phyloP scores from a whole-genome alignment of 2,329 filamentous ascomycete species.

The Pseudogymnoascus sp. region DNA sequence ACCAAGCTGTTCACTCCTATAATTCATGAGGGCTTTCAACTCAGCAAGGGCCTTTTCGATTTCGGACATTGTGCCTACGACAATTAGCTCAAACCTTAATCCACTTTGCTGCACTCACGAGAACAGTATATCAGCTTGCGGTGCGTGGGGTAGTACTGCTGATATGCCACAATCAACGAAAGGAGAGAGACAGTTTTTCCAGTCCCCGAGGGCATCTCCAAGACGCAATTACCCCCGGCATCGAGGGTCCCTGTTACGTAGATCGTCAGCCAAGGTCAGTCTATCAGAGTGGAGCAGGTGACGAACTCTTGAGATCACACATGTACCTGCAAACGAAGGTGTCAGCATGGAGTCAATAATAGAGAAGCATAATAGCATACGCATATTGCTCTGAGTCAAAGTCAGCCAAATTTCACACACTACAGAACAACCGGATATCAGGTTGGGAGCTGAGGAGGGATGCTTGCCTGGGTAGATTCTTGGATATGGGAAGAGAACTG shows the following conservation, averaged over 20 bases:
- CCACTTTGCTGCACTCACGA: constrained; percentile 39
- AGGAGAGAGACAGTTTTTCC: constrained; percentile 94
- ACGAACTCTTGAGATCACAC: constrained; percentile 65
- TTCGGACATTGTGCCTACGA: constrained; percentile 83
- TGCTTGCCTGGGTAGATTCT: constrained; percentile 53
- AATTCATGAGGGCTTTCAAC: constrained; percentile 88
- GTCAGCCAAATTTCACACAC: constrained; percentile 16
- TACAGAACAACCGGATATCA: not conserved
- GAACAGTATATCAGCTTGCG: constrained; percentile 98
- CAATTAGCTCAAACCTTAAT: constrained; percentile 2
- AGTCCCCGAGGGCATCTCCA: constrained; percentile 98
- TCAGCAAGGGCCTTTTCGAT: constrained; percentile 96
- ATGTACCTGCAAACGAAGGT: constrained; percentile 48
- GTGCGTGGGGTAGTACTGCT: constrained; percentile 85
- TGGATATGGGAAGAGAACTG: constrained; percentile 65
- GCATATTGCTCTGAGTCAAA: constrained; percentile 62
- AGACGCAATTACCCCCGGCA: constrained; percentile 84
- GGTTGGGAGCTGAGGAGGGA: not conserved
- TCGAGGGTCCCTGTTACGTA: constrained; percentile 60
- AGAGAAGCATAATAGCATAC: constrained; percentile 28
- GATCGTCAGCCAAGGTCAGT: not conserved
- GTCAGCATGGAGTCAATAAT: not conserved
- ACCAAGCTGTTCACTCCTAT: constrained; percentile 80
- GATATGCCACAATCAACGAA: constrained; percentile 92
- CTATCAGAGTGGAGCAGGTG: not conserved